Base-by-base conservation (phyloP, 2,329 filamentous ascomycete species). In the Thermomyces lanuginosus region DNA sequence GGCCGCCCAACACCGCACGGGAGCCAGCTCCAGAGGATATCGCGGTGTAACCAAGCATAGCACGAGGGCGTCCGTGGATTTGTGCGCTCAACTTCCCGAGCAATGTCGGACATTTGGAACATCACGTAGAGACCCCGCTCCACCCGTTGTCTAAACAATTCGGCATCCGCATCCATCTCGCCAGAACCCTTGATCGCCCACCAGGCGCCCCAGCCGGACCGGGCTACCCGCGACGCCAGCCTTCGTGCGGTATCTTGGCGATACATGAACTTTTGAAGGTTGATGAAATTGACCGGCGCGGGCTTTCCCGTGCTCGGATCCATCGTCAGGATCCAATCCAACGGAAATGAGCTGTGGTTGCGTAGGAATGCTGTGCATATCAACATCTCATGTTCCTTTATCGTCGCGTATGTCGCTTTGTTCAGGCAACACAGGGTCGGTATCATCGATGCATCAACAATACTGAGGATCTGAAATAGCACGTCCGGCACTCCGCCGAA, bases 281-380 rank as follows among this genome's bases (percentile, higher is more conserved):
- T 39, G 25, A 40, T 33, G 15, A 46, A 36, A 9, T 38, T 44
- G 21, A 45, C 16, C 16, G 32, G 17, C 7, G 9, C 29, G 15
- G 34, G 37, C n/a, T 38, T 35, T 15, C 43, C 39, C 6, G 37
- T 45, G 26, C 27, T 32, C 5, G 37, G 37, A 15, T 45, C 33
- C 16, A 46, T 22, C 8, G 55, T 48, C 36, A 75, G 69, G 8
- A 72, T 62, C 6, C 53, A 51, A 34, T 71, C 60, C 37, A 75
- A 74, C 6, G 64, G 65, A 14, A 66, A 56, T 3, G 61, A 64
- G 28, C 72, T 72, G 37, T 64, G 55, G n/a, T 31, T 26, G 10
- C 41, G 43, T 32, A 45, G 38, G 24, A 45, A 46, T 29, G 37
- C 41, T n/a, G 28, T 31, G 21, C 43, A 46, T 16, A 46, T 40